phyloP scores from a whole-genome alignment of 2,329 filamentous ascomycete species.

The Plectosphaerella cucumerina region DNA sequence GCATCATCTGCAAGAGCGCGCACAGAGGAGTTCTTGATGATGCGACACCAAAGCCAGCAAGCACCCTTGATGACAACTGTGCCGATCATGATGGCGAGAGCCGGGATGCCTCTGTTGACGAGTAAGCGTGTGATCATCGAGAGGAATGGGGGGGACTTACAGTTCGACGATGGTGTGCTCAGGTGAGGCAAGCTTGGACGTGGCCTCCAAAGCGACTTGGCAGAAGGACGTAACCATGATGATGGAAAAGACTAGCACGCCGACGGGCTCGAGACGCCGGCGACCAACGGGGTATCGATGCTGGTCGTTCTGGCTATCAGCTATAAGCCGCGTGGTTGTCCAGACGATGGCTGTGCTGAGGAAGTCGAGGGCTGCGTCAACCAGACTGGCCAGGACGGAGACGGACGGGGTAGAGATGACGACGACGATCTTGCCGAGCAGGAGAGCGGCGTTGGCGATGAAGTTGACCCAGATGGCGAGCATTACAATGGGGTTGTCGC shows the following conservation, averaged over 20 bases:
- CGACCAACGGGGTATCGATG: constrained; percentile 77
- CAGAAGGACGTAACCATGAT: constrained; percentile 85
- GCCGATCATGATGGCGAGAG: constrained; percentile 73
- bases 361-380: constrained; percentile 77
- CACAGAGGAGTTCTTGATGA: constrained; percentile 82
- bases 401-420: constrained; percentile 75
- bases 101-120: constrained; percentile 49
- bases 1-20: constrained; percentile 64
- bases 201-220: constrained; percentile 70
- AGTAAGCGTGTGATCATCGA: neutral
- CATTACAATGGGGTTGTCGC: constrained; percentile 71
- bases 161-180: constrained; percentile 70
- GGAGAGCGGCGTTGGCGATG: constrained; percentile 68
- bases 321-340: constrained; percentile 70
- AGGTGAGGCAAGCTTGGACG: constrained; percentile 55
- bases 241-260: constrained; percentile 75
- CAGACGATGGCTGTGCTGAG: constrained; percentile 78
- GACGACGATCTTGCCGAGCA: constrained; percentile 73
- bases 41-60: constrained; percentile 83
- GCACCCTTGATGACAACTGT: constrained; percentile 79
- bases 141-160: constrained; percentile 18
- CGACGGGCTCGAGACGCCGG: constrained; percentile 69
- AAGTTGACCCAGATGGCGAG: constrained; percentile 86
- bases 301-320: constrained; percentile 60
- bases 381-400: constrained; percentile 74